These are phyloP conservation scores for Aspergillus transmontanensis DNA, from an alignment of 2,329 filamentous ascomycete species.

Conservation along the genomic window DNA sequence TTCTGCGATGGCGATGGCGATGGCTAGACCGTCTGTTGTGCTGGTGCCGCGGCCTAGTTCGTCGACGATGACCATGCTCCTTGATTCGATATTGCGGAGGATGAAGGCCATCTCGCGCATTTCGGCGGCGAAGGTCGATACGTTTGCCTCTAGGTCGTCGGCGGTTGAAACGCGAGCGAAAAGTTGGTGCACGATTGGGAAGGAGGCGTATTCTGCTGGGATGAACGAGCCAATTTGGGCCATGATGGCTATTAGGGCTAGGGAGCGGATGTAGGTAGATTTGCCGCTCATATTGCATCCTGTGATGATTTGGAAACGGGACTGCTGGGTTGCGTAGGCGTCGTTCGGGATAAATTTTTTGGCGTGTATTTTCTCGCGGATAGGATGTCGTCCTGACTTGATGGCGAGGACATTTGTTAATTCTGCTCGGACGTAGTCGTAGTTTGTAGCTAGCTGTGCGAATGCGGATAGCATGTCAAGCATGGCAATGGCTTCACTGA, in stretches of 20 bases:
- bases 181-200: constrained; percentile 78
- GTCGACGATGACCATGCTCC: constrained; percentile 82
- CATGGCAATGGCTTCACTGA: constrained; percentile 83
- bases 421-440: constrained; percentile 70
- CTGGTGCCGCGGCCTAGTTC: constrained; percentile 91
- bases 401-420: constrained; percentile 70
- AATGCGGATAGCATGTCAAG: constrained; percentile 85
- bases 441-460: constrained; percentile 69
- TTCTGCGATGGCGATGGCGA: constrained; percentile 88
- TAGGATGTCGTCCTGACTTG: constrained; percentile 74
- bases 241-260: constrained; percentile 87
- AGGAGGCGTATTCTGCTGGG: constrained; percentile 78
- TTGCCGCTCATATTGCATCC: constrained; percentile 99
- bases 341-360: constrained; percentile 84
- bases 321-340: constrained; percentile 77
- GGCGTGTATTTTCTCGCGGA: constrained; percentile 71
- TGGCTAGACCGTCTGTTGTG: constrained; percentile 82
- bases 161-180: constrained; percentile 87
- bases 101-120: constrained; percentile 98
- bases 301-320: constrained; percentile 88
- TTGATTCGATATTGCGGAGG: constrained; percentile 74
- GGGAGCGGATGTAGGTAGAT: constrained; percentile 86
- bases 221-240: constrained; percentile 91
- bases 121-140: constrained; percentile 90
- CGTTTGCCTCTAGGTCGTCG: constrained; percentile 84